Evolutionary conservation across 352 stramenopile genomes (phyloP), one percentile per base, ranked within the genome.

Genomic region (Pythium apleroticum): DNA sequence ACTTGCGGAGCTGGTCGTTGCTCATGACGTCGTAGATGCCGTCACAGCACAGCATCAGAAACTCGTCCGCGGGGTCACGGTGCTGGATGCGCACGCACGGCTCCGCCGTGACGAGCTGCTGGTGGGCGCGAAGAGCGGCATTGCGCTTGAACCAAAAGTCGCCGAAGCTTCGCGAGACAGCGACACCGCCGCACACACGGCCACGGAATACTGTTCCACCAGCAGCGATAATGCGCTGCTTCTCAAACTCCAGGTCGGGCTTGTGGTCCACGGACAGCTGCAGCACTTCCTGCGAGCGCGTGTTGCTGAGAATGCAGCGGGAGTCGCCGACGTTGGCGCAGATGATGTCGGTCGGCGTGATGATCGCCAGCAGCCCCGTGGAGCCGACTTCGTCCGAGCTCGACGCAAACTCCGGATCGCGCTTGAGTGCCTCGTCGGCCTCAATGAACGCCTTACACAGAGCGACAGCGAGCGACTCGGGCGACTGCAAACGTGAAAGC

Each of bases 11-110:
- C 74, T 98, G 89, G 71, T 98, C 88, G 71, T 98, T 97, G 67
- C 78, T 94, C 88, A 98, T 98, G 31, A 98, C 94, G 64, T 98
- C 94, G 75, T 92, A 98, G 58, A 98, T 93, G 58, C 94, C 94
- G 64, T 98, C 94, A 63, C 92, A 98, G 49, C 84, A 90, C 17
- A 98, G 78, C 55, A 97, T 75, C 17, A 98, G 75, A 64, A 98
- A 97, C 72, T 98, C 88, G 68, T 98, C 93, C 4, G 95, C 75
- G 6, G 77, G 22, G 57, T 89, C 75, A 22, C 85, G 87, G 22
- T 69, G 74, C 49, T 93, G 84, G 60, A 93, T 83, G 33, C 82
- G 82, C 52, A 96, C 77, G 58, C 84, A 94, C 3, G 87, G 87
- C 68, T 96, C 87, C 7, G 87, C 82, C 48, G 86, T 94, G 62